Conservation (phyloP, 2,329 filamentous ascomycete genomes). For the Cryphonectria naterciae region DNA sequence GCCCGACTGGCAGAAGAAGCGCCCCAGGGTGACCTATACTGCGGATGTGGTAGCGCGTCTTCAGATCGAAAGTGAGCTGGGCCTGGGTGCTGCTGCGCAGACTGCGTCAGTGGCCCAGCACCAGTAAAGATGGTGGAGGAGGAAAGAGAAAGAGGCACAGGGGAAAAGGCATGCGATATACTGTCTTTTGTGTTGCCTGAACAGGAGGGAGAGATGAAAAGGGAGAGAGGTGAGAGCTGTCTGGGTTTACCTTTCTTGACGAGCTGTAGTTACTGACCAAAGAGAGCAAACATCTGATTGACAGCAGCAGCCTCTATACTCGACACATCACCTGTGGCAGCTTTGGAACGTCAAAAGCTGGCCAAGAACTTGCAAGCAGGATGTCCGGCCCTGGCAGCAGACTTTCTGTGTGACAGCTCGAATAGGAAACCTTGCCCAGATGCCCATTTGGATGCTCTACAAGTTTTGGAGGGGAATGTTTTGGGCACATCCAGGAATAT, state of each 20-base stretch:
- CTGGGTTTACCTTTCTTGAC: not conserved
- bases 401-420: too few relatives aligned
- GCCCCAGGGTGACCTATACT: not conserved
- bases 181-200: too few relatives aligned
- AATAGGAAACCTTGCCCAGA: too few relatives aligned
- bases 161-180: not conserved
- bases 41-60: not conserved
- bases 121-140: not conserved
- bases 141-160: not conserved
- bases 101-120: not conserved
- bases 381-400: too few relatives aligned
- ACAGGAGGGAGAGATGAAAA: not conserved
- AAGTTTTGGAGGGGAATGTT: too few relatives aligned
- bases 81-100: not conserved
- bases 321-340: not conserved
- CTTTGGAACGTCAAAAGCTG: not conserved
- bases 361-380: too few relatives aligned
- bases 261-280: not conserved
- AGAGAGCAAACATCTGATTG: not conserved
- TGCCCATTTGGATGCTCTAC: too few relatives aligned
- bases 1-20: not conserved
- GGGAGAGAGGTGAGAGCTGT: not conserved
- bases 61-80: not conserved
- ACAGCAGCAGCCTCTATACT: not conserved
- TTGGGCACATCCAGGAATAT: too few relatives aligned